phyloP scores from a whole-genome alignment of 106 monocot genomes.

The Amphibolis antarctica region DNA sequence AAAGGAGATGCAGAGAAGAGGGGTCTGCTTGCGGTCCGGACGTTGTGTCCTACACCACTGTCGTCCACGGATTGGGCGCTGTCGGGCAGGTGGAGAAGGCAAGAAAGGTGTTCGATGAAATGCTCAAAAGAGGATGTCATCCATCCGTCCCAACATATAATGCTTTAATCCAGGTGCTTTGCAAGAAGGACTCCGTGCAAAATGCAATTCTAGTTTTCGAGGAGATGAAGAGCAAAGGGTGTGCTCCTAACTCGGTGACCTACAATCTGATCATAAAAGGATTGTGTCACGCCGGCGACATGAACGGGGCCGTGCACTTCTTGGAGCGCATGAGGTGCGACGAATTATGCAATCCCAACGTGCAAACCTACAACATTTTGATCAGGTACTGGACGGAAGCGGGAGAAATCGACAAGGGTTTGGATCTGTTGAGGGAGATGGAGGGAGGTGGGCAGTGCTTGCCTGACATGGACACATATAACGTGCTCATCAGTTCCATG shows the following conservation, averaged over 20 bases:
- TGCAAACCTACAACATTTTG: conserved; percentile 66
- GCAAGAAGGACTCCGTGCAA: conserved; percentile 50
- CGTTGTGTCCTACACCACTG: conserved; percentile 71
- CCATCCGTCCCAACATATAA: conserved; percentile 73
- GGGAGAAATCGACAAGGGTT: conserved; percentile 53
- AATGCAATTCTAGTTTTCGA: conserved; percentile 61
- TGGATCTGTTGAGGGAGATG: conserved; percentile 56
- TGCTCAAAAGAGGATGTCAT: conserved; percentile 38
- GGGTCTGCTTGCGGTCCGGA: conserved; percentile 34
- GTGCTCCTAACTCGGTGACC: conserved; percentile 45
- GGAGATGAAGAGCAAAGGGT: conserved; percentile 55
- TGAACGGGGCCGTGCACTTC: conserved; percentile 40
- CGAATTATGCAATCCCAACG: conserved; percentile 37
- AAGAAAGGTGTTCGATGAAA: conserved; percentile 68
- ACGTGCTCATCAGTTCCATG: conserved; percentile 69
- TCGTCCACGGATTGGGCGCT: conserved; percentile 70
- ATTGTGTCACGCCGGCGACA: conserved; percentile 54
- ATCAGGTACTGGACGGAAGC: conserved; percentile 45
- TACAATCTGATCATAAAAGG: conserved; percentile 67
- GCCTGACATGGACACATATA: conserved; percentile 73
- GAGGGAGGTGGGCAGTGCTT: conserved; percentile 27
- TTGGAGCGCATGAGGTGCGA: conserved; percentile 40
- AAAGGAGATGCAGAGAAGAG: conserved; percentile 38
- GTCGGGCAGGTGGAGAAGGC: conserved; percentile 44
- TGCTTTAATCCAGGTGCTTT: conserved; percentile 72